Evolutionary conservation across 2,329 filamentous ascomycete genomes (phyloP).

Genomic region (Xylaria sp.): DNA sequence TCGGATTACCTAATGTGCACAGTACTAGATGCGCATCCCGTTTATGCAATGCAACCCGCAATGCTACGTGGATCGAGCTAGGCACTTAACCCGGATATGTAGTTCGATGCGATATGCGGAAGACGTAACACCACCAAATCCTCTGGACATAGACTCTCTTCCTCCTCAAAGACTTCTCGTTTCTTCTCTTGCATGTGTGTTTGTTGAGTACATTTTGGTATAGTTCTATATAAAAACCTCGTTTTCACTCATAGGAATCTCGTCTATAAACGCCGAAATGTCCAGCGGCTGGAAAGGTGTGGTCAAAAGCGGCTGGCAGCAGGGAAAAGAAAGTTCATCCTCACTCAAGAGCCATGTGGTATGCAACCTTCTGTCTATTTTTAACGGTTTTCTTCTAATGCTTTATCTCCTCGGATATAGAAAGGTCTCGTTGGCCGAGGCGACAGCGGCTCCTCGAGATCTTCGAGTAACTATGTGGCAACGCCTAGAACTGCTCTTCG

Average conservation of each 20-base stretch:
- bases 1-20: background rate
- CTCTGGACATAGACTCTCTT: too few relatives aligned
- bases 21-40: background rate
- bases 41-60: background rate
- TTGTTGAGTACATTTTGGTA: background rate
- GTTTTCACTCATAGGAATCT: background rate
- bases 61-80: background rate
- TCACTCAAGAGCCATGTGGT: slow-evolving; percentile 44
- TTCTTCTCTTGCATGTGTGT: background rate
- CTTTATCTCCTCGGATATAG: slow-evolving; percentile 29
- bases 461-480: slow-evolving; percentile 33
- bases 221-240: background rate
- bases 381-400: slow-evolving; percentile 6
- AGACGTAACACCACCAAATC: background rate
- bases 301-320: slow-evolving; percentile 49
- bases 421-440: slow-evolving; percentile 43
- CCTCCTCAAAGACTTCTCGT: background rate
- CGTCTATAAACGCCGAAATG: slow-evolving; percentile 31
- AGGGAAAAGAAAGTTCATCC: slow-evolving; percentile 40
- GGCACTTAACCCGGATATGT: background rate
- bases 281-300: slow-evolving; percentile 41
- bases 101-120: background rate
- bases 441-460: slow-evolving; percentile 26
- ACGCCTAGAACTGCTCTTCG: slow-evolving; percentile 64
- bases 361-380: slow-evolving; percentile 20